Evolutionary conservation across 2,329 filamentous ascomycete species (phyloP).

Genomic region (Claviceps maximensis): DNA sequence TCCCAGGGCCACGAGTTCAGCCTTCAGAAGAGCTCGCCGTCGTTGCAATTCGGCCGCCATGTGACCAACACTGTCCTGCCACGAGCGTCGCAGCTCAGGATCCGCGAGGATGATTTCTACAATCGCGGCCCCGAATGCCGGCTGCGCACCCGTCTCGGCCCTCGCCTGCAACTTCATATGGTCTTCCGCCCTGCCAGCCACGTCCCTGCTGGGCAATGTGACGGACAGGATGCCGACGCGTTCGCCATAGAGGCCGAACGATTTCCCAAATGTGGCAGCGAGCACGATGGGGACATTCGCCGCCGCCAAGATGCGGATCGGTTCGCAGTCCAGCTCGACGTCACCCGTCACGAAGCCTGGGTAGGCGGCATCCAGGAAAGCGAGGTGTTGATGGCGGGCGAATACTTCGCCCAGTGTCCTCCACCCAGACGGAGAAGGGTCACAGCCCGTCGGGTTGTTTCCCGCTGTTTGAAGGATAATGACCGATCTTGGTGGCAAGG

Average conservation of each 20-base stretch:
- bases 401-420: not conserved
- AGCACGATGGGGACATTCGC: not conserved
- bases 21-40: not conserved
- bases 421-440: not conserved
- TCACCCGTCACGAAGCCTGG: not conserved
- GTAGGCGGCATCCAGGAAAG: not conserved
- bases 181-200: not conserved
- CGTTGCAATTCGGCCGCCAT: not conserved
- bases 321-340: not conserved
- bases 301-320: not conserved
- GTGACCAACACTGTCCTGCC: not conserved
- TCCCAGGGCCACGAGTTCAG: not conserved
- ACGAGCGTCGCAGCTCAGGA: not conserved
- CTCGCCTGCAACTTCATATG: constrained; percentile 7
- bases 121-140: not conserved
- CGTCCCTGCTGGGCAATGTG: not conserved
- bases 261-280: not conserved
- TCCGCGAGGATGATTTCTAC: not conserved
- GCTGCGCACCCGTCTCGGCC: not conserved
- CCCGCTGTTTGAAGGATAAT: not conserved
- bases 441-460: not conserved
- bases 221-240: not conserved
- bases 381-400: not conserved
- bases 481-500: not conserved
- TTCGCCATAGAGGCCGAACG: not conserved